phyloP scores from a whole-genome alignment of 352 stramenopile genomes.

The Globisporangium paroecandrum region DNA sequence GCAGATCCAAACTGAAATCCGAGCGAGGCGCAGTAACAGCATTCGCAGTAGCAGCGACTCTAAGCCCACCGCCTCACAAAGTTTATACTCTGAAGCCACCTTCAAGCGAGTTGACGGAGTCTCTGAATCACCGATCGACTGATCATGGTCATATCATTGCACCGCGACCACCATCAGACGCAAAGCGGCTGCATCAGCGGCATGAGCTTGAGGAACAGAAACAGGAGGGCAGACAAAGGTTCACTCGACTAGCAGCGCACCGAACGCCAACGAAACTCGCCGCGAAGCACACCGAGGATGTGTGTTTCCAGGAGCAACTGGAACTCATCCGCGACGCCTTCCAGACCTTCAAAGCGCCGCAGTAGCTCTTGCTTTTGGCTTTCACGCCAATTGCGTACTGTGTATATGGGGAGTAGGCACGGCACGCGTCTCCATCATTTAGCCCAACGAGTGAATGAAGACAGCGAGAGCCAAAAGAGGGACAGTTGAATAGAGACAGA shows the following conservation, averaged over 20 bases:
- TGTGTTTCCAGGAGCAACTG: conserved; percentile 31
- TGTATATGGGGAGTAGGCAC: background rate
- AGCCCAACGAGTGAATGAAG: too few species aligned
- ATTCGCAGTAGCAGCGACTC: too few species aligned
- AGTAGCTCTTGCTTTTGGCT: background rate
- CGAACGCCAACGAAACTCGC: background rate
- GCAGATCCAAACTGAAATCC: background rate
- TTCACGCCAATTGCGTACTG: background rate
- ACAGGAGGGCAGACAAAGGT: background rate
- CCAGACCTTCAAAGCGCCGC: conserved; percentile 3
- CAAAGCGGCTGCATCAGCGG: too few species aligned
- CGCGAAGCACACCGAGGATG: conserved; percentile 9
- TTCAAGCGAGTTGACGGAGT: too few species aligned
- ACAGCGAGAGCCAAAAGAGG: background rate
- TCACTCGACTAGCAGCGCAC: background rate
- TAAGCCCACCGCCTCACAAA: too few species aligned
- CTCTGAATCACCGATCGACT: too few species aligned
- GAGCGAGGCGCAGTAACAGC: background rate
- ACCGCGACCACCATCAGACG: too few species aligned
- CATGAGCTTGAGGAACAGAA: background rate
- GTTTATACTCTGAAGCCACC: too few species aligned
- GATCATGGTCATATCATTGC: too few species aligned
- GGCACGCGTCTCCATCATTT: background rate
- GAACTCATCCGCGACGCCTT: conserved; percentile 39
- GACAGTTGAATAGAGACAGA: background rate